Percentiles rank a stretch among this genome's conserved stretches.
phyloP scores from a whole-genome alignment of 2,329 filamentous ascomycete genomes.

The Rhynchosporium secalis region DNA sequence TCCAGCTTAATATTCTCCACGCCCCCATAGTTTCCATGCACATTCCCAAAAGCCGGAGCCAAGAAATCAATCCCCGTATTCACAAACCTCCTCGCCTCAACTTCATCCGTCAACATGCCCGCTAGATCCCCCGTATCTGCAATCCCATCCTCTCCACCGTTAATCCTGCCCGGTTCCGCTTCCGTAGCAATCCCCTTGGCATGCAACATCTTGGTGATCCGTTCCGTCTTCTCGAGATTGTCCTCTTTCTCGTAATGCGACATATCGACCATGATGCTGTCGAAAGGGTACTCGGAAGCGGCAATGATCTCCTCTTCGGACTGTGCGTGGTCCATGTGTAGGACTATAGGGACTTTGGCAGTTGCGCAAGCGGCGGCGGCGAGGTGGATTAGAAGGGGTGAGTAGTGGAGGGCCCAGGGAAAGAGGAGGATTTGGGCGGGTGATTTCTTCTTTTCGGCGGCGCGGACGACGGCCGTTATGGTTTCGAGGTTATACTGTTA shows the following conservation, averaged over 20 bases:
- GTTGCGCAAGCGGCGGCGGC: slow-evolving; percentile 55
- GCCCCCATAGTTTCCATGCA: slow-evolving; percentile 60
- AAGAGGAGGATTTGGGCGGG: slow-evolving; percentile 71
- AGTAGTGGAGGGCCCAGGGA: slow-evolving; percentile 68
- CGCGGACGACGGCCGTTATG: slow-evolving; percentile 65
- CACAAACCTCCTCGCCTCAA: slow-evolving; percentile 62
- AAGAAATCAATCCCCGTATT: slow-evolving; percentile 67
- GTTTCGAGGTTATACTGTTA: slow-evolving; percentile 65
- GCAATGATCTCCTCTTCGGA: slow-evolving; percentile 57
- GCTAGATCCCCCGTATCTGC: slow-evolving; percentile 64
- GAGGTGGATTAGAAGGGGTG: slow-evolving; percentile 53
- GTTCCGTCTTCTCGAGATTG: slow-evolving; percentile 64
- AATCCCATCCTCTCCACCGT: slow-evolving; percentile 74
- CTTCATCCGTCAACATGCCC: slow-evolving; percentile 61
- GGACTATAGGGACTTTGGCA: slow-evolving; percentile 57
- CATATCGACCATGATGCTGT: slow-evolving; percentile 78
- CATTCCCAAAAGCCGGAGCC: slow-evolving; percentile 67
- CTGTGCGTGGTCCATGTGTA: slow-evolving; percentile 70
- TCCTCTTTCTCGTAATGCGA: slow-evolving; percentile 69
- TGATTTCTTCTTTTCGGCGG: slow-evolving; percentile 65
- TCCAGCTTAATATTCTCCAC: slow-evolving; percentile 45
- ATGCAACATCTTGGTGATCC: slow-evolving; percentile 64
- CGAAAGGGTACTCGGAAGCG: slow-evolving; percentile 60
- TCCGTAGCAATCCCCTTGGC: slow-evolving; percentile 67
- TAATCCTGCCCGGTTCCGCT: slow-evolving; percentile 70